phyloP scores from a whole-genome alignment of 768 basidiomycete species.

The Boletus sp. region DNA sequence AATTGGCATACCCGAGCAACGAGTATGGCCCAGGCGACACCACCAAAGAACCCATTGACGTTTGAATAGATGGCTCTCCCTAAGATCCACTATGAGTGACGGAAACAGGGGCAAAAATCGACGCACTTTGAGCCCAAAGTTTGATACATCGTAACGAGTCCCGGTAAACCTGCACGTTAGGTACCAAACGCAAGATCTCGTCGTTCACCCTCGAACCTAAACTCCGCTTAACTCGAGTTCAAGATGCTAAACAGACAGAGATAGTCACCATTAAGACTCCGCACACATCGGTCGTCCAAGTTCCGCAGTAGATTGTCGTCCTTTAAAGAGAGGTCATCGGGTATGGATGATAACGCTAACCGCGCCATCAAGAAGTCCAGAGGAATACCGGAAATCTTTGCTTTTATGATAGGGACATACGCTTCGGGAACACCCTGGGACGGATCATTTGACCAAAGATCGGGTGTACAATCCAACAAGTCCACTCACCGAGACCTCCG shows the following conservation, averaged over 20 bases:
- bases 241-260: conserved; percentile 1
- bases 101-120: background rate
- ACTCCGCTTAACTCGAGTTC: conserved; percentile 10
- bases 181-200: conserved; percentile 91
- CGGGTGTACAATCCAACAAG: background rate
- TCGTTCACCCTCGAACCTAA: conserved; percentile 94
- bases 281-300: conserved; percentile 90
- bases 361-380: conserved; percentile 95
- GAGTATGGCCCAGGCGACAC: conserved; percentile 98
- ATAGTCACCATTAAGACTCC: conserved; percentile 81
- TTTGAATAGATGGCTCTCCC: conserved; percentile 97
- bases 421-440: conserved; percentile 92
- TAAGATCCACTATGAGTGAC: conserved; percentile 32
- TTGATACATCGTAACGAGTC: conserved; percentile 95
- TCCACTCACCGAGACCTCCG: conserved; percentile 82
- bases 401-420: conserved; percentile 92
- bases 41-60: conserved; percentile 95
- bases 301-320: conserved; percentile 92
- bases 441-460: conserved; percentile 3
- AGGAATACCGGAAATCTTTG: conserved; percentile 87
- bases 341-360: conserved; percentile 81
- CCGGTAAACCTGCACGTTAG: conserved; percentile 91
- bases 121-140: conserved; percentile 93
- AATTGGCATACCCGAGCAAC: conserved; percentile 99
- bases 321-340: conserved; percentile 84